Base-by-base conservation (phyloP, 495 filamentous ascomycete genomes). In the Bathelium albidoporum region DNA sequence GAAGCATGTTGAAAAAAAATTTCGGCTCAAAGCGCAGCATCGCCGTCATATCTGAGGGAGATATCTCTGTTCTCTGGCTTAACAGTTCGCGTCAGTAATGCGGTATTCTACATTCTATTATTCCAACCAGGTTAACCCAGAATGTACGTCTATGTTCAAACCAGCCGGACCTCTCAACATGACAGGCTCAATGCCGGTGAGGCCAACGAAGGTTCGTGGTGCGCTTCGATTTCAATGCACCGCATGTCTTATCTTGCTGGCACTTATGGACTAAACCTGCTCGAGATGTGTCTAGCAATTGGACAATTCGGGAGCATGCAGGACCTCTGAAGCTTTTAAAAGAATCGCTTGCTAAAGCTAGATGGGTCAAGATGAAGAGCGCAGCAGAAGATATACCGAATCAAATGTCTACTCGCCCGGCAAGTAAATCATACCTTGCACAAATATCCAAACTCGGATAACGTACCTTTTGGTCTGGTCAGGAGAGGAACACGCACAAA, bases 121-220 rank as follows among this genome's bases (percentile, higher is more conserved):
- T 64, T 63, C 29, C 63, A 68, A 28, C 65, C 66, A 16, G 60
- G 59, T 32, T 31, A 65, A 20, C 49, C 65, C n/a, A 26, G 65
- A 26, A 65, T 52, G 4, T 52, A 68, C 29, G 49, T 44, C 16
- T 59, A 64, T 49, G 49, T 68, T 11, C 65, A n/a, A n/a, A n/a
- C 65, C 60, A 36, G 20, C 28, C 4, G 45, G 7, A 32, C 65
- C 32, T 22, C 58, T 18, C 36, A 68, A 18, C 39, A 29, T 24
- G 62, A 49, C 1, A 45, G 41, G 0, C 65, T 63, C 59, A 28
- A 36, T n/a, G 60, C 65, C 1, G 66, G 65, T 1, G 36, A 65
- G 18, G 63, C 66, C 1, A 58, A 68, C 26, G 32, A 59, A 28
- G 66, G 64, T 65, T 29, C 3, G 59, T 58, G 11, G 58, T 43